A percentile compares a stretch with the other conserved stretches of the same genome.
These are phyloP conservation scores for Daedaleopsis nitida DNA, from an alignment of 768 basidiomycete genomes.

Conservation along the genomic window DNA sequence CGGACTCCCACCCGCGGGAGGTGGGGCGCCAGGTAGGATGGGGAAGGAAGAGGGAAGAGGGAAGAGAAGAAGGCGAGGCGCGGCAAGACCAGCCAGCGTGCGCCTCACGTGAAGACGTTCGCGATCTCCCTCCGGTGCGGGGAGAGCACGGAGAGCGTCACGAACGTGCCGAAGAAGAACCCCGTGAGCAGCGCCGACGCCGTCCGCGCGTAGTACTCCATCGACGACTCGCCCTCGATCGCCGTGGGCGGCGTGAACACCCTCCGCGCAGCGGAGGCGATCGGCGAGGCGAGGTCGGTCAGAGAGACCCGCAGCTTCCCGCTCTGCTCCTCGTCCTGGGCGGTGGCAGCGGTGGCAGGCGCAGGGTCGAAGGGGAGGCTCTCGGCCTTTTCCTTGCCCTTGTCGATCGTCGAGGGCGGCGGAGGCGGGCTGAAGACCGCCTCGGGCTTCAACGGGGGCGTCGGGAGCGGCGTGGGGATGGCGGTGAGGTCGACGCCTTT, in stretches of 20 bases:
- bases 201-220: slow-evolving; percentile 29
- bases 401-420: neutral
- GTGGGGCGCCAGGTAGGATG: neutral
- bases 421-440: neutral
- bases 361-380: too few relatives aligned
- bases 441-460: neutral
- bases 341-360: too few relatives aligned
- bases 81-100: slow-evolving; percentile 1
- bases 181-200: slow-evolving; percentile 57
- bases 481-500: neutral
- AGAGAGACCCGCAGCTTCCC: neutral
- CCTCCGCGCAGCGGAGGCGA: neutral
- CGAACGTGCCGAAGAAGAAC: slow-evolving; percentile 59
- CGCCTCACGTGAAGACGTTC: slow-evolving; percentile 25
- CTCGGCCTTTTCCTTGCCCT: neutral
- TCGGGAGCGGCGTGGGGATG: neutral
- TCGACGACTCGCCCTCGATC: slow-evolving; percentile 7
- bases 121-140: slow-evolving; percentile 49
- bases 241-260: neutral
- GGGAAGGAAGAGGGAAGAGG: neutral
- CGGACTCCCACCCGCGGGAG: neutral
- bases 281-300: neutral
- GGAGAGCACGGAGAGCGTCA: slow-evolving; percentile 53
- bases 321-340: neutral
- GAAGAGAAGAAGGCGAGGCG: neutral